Percentiles rank a stretch among this genome's conserved stretches.
phyloP scores from a whole-genome alignment of 2,329 filamentous ascomycete genomes.

The Dendryphion nanum region DNA sequence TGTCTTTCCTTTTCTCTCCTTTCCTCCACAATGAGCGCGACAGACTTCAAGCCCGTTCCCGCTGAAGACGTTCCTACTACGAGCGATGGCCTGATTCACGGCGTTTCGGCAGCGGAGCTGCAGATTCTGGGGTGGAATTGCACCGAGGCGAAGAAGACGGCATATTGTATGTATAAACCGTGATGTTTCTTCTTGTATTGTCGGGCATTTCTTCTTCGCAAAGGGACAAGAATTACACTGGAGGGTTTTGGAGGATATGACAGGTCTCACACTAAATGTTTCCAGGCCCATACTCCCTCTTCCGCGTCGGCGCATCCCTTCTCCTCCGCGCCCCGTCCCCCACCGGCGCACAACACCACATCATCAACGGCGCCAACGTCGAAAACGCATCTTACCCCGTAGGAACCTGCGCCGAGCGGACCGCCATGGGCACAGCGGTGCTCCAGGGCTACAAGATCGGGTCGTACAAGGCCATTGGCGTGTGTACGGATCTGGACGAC shows the following conservation, averaged over 20 bases:
- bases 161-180: slow-evolving; percentile 84
- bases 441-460: slow-evolving; percentile 51
- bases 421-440: slow-evolving; percentile 78
- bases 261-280: background rate
- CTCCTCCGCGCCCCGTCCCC: slow-evolving; percentile 45
- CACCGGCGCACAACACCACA: slow-evolving; percentile 43
- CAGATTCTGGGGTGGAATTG: slow-evolving; percentile 61
- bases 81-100: slow-evolving; percentile 45
- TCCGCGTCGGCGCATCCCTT: slow-evolving; percentile 83
- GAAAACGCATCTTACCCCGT: slow-evolving; percentile 94
- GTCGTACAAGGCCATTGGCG: slow-evolving; percentile 68
- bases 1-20: slow-evolving; percentile 7
- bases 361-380: slow-evolving; percentile 68
- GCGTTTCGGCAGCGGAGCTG: slow-evolving; percentile 64
- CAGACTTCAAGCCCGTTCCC: slow-evolving; percentile 25
- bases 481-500: slow-evolving; percentile 70
- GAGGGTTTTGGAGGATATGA: too few species aligned
- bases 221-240: too few species aligned
- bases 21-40: slow-evolving; percentile 32
- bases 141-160: slow-evolving; percentile 69
- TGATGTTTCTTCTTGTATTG: too few species aligned
- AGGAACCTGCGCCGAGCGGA: slow-evolving; percentile 91
- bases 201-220: too few species aligned
- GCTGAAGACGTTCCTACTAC: slow-evolving; percentile 25
- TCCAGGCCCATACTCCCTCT: slow-evolving; percentile 80